These are phyloP conservation scores for Asterochloris erici DNA, from an alignment of 139 green algal genomes.

Conservation along the genomic window DNA sequence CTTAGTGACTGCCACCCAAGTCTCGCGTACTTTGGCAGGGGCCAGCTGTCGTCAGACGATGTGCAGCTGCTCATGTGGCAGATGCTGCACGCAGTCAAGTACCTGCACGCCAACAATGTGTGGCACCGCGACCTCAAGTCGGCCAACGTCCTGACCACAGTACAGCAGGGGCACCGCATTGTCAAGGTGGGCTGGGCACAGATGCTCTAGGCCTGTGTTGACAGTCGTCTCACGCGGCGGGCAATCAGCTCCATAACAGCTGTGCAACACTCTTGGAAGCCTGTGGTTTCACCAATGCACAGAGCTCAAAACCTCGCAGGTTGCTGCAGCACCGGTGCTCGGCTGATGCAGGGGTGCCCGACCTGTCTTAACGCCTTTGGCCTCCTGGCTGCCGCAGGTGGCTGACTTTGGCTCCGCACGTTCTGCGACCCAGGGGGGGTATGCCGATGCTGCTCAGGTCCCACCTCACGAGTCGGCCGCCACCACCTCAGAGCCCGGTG, in stretches of 20 bases:
- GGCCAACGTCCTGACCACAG: slow-evolving; percentile 75
- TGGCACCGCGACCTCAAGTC: slow-evolving; percentile 91
- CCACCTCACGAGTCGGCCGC: neutral
- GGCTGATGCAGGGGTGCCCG: too few species aligned
- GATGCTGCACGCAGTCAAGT: slow-evolving; percentile 61
- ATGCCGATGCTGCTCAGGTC: slow-evolving; percentile 39
- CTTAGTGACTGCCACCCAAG: neutral
- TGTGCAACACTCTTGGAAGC: too few species aligned
- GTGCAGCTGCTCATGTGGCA: slow-evolving; percentile 72
- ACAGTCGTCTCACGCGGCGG: too few species aligned
- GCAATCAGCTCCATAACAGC: too few species aligned
- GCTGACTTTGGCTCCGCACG: slow-evolving; percentile 83
- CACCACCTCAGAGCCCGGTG: neutral
- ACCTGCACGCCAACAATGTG: slow-evolving; percentile 78
- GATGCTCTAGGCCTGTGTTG: too few species aligned
- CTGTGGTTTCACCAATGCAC: too few species aligned
- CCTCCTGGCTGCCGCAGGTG: slow-evolving; percentile 36
- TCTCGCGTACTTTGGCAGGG: too few species aligned
- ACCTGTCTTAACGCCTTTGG: too few species aligned
- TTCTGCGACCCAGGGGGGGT: slow-evolving; percentile 46
- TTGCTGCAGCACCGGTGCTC: too few species aligned
- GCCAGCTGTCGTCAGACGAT: slow-evolving; percentile 41
- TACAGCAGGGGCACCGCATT: slow-evolving; percentile 44
- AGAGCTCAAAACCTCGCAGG: too few species aligned
- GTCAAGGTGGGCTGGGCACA: slow-evolving; percentile 49